Base-by-base conservation (phyloP, 345 rosid genomes). In the Hypericum perforatum region DNA sequence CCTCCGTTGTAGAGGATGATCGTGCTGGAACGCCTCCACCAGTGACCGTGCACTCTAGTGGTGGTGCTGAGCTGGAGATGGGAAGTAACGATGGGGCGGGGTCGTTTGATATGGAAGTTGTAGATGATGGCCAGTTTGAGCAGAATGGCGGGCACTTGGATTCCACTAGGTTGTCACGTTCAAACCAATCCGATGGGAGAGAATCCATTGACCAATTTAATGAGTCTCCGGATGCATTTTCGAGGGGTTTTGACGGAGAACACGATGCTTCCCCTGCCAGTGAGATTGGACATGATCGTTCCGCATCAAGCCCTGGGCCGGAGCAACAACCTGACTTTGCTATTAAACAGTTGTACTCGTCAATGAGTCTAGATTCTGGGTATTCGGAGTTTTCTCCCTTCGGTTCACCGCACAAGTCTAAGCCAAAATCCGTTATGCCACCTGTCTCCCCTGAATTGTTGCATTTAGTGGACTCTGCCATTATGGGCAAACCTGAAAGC, bases 401-500 rank as follows among this genome's bases (percentile, higher is more conserved):
- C 54, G 83, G 75, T 67, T 82, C 94, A 39, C 95, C 95, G 5
- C 82, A 70, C 54, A 80, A 61, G 61, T 61, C 75, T 40, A 85
- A 78, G 71, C 79, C 79, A 48, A 92, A 82, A 74, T 76, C 82
- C 58, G 71, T 67, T 7, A 67, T 80, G 82, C 97, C 98, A 49
- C 85, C 85, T 64, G 97, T 92, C 40, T 85, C 98, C 66, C 98
- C 98, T 10, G 98, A 92, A 75, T 74, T 92, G 64, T 79, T 92
- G 76, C 98, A 92, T 71, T 72, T 92, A 59, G 95, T 92, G 66
- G 98, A 92, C 82, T 92, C 98, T 59, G 97, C 91, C 56, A 92
- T 92, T 62, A 92, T 89, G 98, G 98, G 98, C 49, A 89, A 89
- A 72, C 82, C 85, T 53, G 95, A 92, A 74, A 81, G 89, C 81